These are phyloP conservation scores for Chaetomium olivaceum DNA, from an alignment of 2,329 filamentous ascomycete species.

Conservation along the genomic window DNA sequence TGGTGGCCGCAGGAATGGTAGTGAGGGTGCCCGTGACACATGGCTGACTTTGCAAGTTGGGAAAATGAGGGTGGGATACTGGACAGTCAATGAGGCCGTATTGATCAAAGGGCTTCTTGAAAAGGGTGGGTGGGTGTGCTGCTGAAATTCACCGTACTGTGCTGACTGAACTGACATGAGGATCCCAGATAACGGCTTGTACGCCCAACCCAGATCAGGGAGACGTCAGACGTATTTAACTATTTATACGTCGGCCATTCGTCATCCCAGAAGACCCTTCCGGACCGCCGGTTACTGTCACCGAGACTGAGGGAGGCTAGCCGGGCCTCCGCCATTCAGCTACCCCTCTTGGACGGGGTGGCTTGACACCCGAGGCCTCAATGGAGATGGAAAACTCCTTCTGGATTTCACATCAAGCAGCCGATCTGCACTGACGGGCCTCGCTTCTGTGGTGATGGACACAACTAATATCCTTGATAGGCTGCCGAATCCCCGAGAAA, in stretches of 20 bases:
- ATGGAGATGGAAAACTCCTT: background rate
- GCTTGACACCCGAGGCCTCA: background rate
- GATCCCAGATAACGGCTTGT: background rate
- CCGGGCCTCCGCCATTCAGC: conserved; percentile 8
- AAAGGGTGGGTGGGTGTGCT: background rate
- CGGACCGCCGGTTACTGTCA: conserved; percentile 8
- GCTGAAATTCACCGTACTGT: background rate
- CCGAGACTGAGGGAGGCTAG: background rate
- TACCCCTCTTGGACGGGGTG: conserved; percentile 5
- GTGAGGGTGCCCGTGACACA: conserved; percentile 58
- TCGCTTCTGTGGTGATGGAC: conserved; percentile 5
- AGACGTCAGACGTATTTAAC: background rate
- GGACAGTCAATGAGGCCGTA: background rate
- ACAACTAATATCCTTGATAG: conserved; percentile 6
- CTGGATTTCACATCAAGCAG: background rate
- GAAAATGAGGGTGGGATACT: conserved; percentile 4
- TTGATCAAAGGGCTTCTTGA: background rate
- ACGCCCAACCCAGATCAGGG: background rate
- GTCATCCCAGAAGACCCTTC: background rate
- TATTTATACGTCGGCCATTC: conserved; percentile 11
- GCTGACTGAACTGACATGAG: background rate
- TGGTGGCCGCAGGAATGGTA: conserved; percentile 55
- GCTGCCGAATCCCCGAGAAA: background rate
- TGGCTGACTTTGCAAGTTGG: conserved; percentile 33
- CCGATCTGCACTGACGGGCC: conserved; percentile 11